phyloP scores from a whole-genome alignment of 768 basidiomycete species.

The Tulasnella sp. region DNA sequence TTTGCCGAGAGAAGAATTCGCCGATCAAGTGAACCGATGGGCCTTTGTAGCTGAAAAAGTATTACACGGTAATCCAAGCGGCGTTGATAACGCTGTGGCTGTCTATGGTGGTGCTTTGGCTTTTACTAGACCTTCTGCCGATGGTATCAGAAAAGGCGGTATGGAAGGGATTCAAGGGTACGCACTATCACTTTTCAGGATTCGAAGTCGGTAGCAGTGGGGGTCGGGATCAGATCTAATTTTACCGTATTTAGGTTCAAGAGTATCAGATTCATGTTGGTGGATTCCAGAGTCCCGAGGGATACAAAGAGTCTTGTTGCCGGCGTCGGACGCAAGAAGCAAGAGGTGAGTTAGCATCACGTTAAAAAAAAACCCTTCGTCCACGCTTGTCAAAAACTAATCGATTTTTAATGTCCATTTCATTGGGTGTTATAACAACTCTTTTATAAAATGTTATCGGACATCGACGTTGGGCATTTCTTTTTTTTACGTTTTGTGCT shows the following conservation, averaged over 20 bases:
- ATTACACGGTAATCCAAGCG: constrained; percentile 91
- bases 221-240: not conserved
- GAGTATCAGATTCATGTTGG: constrained; percentile 77
- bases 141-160: constrained; percentile 43
- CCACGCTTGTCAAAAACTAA: too few species aligned
- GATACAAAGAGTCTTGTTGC: constrained; percentile 93
- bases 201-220: too few species aligned
- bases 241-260: constrained; percentile 55
- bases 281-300: constrained; percentile 84
- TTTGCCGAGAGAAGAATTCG: constrained; percentile 42
- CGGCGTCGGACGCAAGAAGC: constrained; percentile 63
- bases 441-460: not conserved
- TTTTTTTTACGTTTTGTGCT: too few species aligned
- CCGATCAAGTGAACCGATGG: constrained; percentile 80
- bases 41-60: constrained; percentile 94
- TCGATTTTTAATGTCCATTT: constrained; percentile 6
- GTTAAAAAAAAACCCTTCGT: not conserved
- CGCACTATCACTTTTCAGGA: constrained; percentile 25
- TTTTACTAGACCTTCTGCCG: constrained; percentile 69
- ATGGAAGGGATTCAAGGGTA: constrained; percentile 82
- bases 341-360: constrained; percentile 32
- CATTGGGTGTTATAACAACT: not conserved
- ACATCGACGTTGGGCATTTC: too few species aligned
- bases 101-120: constrained; percentile 86
- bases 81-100: constrained; percentile 90